Evolutionary conservation across 2,329 filamentous ascomycete species (phyloP).

Genomic region (Juglanconis oblonga): DNA sequence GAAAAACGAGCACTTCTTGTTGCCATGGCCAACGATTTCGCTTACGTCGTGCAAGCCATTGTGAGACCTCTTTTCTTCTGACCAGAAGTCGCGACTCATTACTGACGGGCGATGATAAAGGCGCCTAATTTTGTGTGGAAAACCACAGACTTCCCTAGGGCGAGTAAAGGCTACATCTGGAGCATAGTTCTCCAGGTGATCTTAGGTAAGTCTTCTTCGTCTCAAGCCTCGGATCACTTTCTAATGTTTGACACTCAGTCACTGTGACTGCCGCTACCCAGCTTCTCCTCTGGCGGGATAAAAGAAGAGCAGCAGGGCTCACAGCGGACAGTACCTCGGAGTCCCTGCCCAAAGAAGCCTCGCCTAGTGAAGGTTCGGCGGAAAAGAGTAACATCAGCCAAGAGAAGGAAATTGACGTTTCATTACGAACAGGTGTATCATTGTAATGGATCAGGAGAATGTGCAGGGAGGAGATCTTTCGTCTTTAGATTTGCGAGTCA

Average conservation of each 20-base stretch:
- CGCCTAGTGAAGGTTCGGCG: background rate
- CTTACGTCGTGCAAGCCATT: slow-evolving; percentile 32
- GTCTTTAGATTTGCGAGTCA: no score
- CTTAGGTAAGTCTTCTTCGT: slow-evolving; percentile 27
- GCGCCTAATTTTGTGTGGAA: slow-evolving; percentile 41
- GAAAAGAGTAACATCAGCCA: background rate
- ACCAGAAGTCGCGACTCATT: background rate
- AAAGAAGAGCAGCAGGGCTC: background rate
- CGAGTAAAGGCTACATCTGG: slow-evolving; percentile 35
- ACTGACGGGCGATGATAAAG: slow-evolving; percentile 8
- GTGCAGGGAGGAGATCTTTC: no score
- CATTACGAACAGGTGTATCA: background rate
- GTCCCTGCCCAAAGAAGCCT: background rate
- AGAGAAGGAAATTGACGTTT: background rate
- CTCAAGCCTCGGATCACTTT: background rate
- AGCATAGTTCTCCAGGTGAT: slow-evolving; percentile 32
- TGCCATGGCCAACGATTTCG: slow-evolving; percentile 30
- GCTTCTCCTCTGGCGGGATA: slow-evolving; percentile 28
- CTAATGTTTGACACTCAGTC: slow-evolving; percentile 17
- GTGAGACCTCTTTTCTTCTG: slow-evolving; percentile 18
- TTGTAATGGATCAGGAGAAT: no score
- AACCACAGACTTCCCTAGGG: slow-evolving; percentile 35
- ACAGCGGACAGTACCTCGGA: background rate
- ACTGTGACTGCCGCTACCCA: slow-evolving; percentile 27
- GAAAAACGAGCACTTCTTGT: slow-evolving; percentile 32